A percentile compares a stretch with the other conserved stretches of the same genome.
Conservation (phyloP, 805 yeast genomes). For the Vanderwaltozyma polyspora region DNA sequence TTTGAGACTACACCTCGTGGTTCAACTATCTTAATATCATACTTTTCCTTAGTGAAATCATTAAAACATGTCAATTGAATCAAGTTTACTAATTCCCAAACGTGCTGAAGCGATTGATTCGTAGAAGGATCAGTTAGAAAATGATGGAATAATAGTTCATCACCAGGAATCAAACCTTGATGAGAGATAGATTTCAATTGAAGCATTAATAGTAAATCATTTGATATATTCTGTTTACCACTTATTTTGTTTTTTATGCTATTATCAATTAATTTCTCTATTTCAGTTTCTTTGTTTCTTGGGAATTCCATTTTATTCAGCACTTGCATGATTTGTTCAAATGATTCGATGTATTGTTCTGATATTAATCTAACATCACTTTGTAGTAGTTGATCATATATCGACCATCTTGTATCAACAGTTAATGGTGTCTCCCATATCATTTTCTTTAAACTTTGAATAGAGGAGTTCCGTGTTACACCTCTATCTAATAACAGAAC, state of each 20-base stretch:
- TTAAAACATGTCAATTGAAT: slow-evolving; percentile 24
- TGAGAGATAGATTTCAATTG: slow-evolving; percentile 28
- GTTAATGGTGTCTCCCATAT: slow-evolving; percentile 21
- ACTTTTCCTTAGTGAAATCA: slow-evolving; percentile 15
- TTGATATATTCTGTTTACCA: slow-evolving; percentile 6
- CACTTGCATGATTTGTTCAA: slow-evolving; percentile 28
- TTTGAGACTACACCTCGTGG: slow-evolving; percentile 26
- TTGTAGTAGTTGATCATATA: slow-evolving; percentile 15
- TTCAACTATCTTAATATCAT: slow-evolving; percentile 17
- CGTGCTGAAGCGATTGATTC: slow-evolving; percentile 6
- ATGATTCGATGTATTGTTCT: slow-evolving; percentile 26
- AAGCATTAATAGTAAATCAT: slow-evolving; percentile 19
- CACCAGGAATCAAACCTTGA: slow-evolving; percentile 27
- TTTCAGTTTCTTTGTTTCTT: slow-evolving; percentile 20
- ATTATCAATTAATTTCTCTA: slow-evolving; percentile 12
- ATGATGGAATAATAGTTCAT: slow-evolving; percentile 25
- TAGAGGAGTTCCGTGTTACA: slow-evolving; percentile 24
- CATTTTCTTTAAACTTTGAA: slow-evolving; percentile 16
- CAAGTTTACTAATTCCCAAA: slow-evolving; percentile 24
- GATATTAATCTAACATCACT: slow-evolving; percentile 12
- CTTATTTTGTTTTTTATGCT: slow-evolving; percentile 8
- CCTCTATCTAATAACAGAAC: slow-evolving; percentile 23
- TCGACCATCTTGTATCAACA: slow-evolving; percentile 8
- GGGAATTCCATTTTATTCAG: slow-evolving; percentile 23
- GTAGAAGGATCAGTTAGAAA: slow-evolving; percentile 11